Percentiles rank a stretch among this genome's conserved stretches.
phyloP scores from a whole-genome alignment of 2,329 filamentous ascomycete species.

The Botrytis byssoidea region DNA sequence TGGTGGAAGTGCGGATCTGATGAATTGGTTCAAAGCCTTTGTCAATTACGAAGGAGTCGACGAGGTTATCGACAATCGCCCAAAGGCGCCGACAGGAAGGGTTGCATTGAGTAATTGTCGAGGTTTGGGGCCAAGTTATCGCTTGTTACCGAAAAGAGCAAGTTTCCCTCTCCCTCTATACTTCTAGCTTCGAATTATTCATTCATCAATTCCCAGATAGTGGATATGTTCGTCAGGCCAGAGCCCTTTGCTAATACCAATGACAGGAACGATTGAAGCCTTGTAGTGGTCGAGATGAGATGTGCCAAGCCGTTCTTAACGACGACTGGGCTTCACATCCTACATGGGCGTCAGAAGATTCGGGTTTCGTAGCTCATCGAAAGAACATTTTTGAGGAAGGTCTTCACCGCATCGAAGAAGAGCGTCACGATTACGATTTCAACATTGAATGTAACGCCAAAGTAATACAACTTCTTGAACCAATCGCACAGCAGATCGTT shows the following conservation, averaged over 20 bases:
- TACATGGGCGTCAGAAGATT: slow-evolving; percentile 98
- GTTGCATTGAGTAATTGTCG: slow-evolving; percentile 95
- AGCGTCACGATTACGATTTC: slow-evolving; percentile 97
- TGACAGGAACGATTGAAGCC: slow-evolving; percentile 76
- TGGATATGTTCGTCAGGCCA: neutral
- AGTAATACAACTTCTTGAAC: slow-evolving; percentile 93
- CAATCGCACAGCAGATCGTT: slow-evolving; percentile 86
- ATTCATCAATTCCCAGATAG: neutral
- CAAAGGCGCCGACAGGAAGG: slow-evolving; percentile 71
- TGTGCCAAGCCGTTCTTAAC: slow-evolving; percentile 90
- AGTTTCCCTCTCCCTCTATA: slow-evolving; percentile 35
- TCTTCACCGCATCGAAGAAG: slow-evolving; percentile 93
- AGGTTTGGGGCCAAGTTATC: slow-evolving; percentile 92
- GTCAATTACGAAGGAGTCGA: slow-evolving; percentile 76
- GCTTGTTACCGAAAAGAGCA: slow-evolving; percentile 79
- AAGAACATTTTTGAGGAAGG: slow-evolving; percentile 96
- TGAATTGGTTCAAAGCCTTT: slow-evolving; percentile 83
- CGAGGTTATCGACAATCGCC: slow-evolving; percentile 74
- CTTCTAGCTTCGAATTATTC: neutral
- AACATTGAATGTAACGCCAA: slow-evolving; percentile 94
- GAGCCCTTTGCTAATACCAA: slow-evolving; percentile 11
- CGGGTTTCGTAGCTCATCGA: slow-evolving; percentile 92
- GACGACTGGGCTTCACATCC: slow-evolving; percentile 99
- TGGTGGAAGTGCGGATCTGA: slow-evolving; percentile 82
- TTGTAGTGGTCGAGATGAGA: slow-evolving; percentile 90